A percentile compares a stretch with the other conserved stretches of the same genome.
These are phyloP conservation scores for Quercus phellos DNA, from an alignment of 331 rosid genomes.

Conservation along the genomic window DNA sequence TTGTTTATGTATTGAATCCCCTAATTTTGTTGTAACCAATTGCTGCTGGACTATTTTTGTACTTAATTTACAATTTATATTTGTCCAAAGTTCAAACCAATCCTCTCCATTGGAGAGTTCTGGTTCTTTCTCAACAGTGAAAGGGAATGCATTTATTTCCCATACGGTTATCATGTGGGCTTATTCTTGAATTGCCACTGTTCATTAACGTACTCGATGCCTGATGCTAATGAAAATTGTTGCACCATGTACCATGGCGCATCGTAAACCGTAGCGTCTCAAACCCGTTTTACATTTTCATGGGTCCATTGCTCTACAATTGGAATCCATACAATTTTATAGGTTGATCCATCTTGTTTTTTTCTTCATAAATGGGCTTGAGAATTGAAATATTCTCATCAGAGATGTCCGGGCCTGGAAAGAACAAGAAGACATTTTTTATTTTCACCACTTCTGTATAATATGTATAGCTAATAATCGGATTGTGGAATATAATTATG, in stretches of 20 bases:
- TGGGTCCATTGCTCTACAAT: constrained; percentile 23
- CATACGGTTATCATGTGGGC: constrained; percentile 33
- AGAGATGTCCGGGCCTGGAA: background rate
- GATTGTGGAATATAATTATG: too few species aligned
- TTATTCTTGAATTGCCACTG: background rate
- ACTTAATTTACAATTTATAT: too few species aligned
- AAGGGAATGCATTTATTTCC: constrained; percentile 41
- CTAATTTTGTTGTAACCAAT: too few species aligned
- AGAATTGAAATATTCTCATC: constrained; percentile 10
- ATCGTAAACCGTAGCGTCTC: constrained; percentile 4
- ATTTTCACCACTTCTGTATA: too few species aligned
- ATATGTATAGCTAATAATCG: too few species aligned
- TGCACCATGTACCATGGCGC: constrained; percentile 22
- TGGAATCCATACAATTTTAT: constrained; percentile 39
- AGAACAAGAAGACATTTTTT: too few species aligned
- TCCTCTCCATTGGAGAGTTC: constrained; percentile 9
- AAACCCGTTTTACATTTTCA: background rate
- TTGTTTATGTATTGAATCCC: too few species aligned
- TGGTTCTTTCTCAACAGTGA: constrained; percentile 17
- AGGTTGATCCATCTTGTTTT: constrained; percentile 16
- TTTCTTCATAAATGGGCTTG: constrained; percentile 15
- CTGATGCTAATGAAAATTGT: constrained; percentile 12
- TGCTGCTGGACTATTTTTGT: too few species aligned
- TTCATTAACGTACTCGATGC: constrained; percentile 1
- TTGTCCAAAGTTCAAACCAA: constrained; percentile 2